These are phyloP conservation scores for Curvularia lunata DNA, from an alignment of 2,329 filamentous ascomycete species.

Conservation along the genomic window DNA sequence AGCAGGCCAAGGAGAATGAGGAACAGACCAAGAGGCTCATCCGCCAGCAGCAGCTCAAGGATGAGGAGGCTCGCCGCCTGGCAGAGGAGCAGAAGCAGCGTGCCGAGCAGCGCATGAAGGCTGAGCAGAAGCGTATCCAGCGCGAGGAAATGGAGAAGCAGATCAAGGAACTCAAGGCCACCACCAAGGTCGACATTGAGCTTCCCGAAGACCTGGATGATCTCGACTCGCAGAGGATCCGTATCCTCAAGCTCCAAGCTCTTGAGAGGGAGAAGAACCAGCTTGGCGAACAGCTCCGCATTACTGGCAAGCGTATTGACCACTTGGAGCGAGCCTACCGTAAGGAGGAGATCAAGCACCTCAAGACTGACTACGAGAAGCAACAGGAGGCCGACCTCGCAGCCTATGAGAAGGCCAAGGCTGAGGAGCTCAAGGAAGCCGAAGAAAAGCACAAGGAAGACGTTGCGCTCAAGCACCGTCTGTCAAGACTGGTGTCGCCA, in stretches of 20 bases:
- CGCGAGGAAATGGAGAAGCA: conserved; percentile 74
- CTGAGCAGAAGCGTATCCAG: conserved; percentile 52
- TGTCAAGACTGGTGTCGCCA: conserved; percentile 79
- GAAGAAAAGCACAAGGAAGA: conserved; percentile 90
- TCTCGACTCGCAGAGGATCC: conserved; percentile 68
- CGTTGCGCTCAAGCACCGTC: conserved; percentile 90
- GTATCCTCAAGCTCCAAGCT: conserved; percentile 92
- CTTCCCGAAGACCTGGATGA: conserved; percentile 79
- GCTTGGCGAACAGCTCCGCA: conserved; percentile 85
- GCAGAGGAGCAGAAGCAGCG: conserved; percentile 92
- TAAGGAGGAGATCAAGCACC: conserved; percentile 92
- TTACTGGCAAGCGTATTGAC: conserved; percentile 94
- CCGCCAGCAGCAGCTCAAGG: conserved; percentile 84
- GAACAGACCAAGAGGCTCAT: conserved; percentile 87
- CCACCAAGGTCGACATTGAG: conserved; percentile 85
- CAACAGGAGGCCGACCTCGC: conserved; percentile 80
- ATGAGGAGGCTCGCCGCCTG: conserved; percentile 87
- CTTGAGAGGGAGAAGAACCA: conserved; percentile 98
- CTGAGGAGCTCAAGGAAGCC: conserved; percentile 77
- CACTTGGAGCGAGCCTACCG: conserved; percentile 97
- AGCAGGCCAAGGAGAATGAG: conserved; percentile 89
- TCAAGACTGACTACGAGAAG: conserved; percentile 80
- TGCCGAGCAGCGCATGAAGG: conserved; percentile 84
- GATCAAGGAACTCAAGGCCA: conserved; percentile 91
- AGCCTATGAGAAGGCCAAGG: conserved; percentile 80